These are phyloP conservation scores for Geotrichum cucujoidarum DNA, from an alignment of 1,139 yeast genomes.

Conservation along the genomic window DNA sequence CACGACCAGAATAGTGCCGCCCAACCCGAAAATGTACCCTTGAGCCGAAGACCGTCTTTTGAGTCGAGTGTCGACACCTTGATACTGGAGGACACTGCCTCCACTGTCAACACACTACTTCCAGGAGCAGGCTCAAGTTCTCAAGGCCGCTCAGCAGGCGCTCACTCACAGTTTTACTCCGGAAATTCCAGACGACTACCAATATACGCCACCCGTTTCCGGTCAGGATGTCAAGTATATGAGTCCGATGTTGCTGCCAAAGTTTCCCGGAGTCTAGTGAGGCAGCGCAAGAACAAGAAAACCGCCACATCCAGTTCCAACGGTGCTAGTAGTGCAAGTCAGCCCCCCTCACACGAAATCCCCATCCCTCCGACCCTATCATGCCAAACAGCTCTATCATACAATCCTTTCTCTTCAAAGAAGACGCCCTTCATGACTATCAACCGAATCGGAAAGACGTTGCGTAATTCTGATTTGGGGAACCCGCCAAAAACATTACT, in stretches of 20 bases:
- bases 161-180: neutral
- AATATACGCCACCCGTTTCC: slow-evolving; percentile 17
- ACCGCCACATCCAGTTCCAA: neutral
- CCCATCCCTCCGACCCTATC: slow-evolving; percentile 17
- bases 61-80: slow-evolving; percentile 17
- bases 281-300: slow-evolving; percentile 6
- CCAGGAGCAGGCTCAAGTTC: neutral
- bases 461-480: slow-evolving; percentile 8
- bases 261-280: slow-evolving; percentile 10
- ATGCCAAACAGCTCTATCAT: slow-evolving; percentile 7
- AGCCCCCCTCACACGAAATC: neutral
- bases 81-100: slow-evolving; percentile 11
- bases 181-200: slow-evolving; percentile 12
- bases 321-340: neutral
- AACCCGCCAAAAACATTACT: slow-evolving; percentile 10
- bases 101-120: slow-evolving; percentile 16
- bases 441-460: slow-evolving; percentile 10
- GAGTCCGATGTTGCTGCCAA: slow-evolving; percentile 19
- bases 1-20: neutral
- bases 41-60: slow-evolving; percentile 4
- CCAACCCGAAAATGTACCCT: too few species aligned
- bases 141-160: neutral
- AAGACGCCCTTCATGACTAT: slow-evolving; percentile 17
- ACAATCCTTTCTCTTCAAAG: slow-evolving; percentile 15
- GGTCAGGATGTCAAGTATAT: slow-evolving; percentile 18